Evolutionary conservation across 495 filamentous ascomycete species (phyloP), one percentile per base, ranked within the genome.

Genomic region (Podospora pseudopauciseta): DNA sequence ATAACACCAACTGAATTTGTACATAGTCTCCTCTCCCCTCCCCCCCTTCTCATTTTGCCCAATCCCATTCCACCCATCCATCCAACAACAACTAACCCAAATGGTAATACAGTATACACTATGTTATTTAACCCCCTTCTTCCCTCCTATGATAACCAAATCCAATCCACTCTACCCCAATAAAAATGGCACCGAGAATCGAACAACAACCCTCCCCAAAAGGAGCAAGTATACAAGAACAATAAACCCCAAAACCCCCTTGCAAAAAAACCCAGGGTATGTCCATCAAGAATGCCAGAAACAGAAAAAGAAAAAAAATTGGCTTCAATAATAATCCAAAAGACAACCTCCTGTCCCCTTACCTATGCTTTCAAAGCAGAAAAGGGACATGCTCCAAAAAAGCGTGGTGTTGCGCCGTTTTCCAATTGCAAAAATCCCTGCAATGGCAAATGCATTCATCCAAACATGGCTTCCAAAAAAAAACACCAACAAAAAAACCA

Each of bases 251-350:
- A 2, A 58, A 26, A 11, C 39, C 39, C 39, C 55, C 5, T 18
- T 19, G 54, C 11, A 18, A 58, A 58, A 0, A 15, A 26, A 20
- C n/a, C 55, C 55, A 15, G 55, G 55, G 55, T 58, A 58, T 58
- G 55, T 58, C 23, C 55, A 19, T 58, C n/a, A 58, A 58, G 55
- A 58, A 58, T 58, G 55, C 19, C 55, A 58, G 20, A 58, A 20
- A 1, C n/a, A 57, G 18, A 23, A 23, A 23, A 23, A 23, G 1
- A 26, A 58, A 20, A 58, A 15, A 58, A 58, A 26, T 49, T 49
- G 39, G 39, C 39, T 13, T 11, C 9, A 2, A 49, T 13, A 49
- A 49, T 49, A 49, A 49, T 16, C 39, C 39, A 49, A 49, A 49
- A 49, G 39, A 49, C 39, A 13, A 13, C 39, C 39, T 13, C 39